Evolutionary conservation across 2,329 filamentous ascomycete species (phyloP).

Genomic region (Exophiala bonariae): DNA sequence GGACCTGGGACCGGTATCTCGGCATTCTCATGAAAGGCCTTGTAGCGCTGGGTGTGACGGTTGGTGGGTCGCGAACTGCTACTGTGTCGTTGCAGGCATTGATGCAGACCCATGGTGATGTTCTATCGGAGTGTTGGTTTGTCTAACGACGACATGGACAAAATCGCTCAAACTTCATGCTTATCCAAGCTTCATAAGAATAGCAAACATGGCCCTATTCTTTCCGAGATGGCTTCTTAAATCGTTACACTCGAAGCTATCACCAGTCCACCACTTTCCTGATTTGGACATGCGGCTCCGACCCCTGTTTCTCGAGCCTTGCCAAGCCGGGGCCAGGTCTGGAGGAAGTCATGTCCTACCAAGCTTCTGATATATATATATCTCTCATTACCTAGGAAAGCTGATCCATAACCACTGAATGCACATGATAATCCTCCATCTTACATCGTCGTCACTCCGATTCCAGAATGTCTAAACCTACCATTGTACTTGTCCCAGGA

Average conservation of each 20-base stretch:
- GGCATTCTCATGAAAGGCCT: slow-evolving; percentile 28
- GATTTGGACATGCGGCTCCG: slow-evolving; percentile 1
- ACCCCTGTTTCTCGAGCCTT: not conserved
- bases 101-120: slow-evolving; percentile 25
- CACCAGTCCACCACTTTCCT: no score
- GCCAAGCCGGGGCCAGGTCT: not conserved
- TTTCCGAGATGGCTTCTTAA: no score
- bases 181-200: not conserved
- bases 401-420: no score
- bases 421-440: no score
- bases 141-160: not conserved
- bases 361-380: not conserved
- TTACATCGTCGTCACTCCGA: not conserved
- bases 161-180: no score
- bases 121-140: slow-evolving; percentile 28
- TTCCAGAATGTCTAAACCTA: slow-evolving; percentile 27
- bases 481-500: slow-evolving; percentile 33
- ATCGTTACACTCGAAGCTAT: no score
- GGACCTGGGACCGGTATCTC: slow-evolving; percentile 17
- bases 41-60: slow-evolving; percentile 26
- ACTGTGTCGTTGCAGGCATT: slow-evolving; percentile 12
- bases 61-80: slow-evolving; percentile 27
- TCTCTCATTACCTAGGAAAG: no score
- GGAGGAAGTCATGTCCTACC: no score
- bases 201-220: no score